Conservation (phyloP, 1,284 basidiomycete genomes). For the Cutaneotrichosporon spelunceum region DNA sequence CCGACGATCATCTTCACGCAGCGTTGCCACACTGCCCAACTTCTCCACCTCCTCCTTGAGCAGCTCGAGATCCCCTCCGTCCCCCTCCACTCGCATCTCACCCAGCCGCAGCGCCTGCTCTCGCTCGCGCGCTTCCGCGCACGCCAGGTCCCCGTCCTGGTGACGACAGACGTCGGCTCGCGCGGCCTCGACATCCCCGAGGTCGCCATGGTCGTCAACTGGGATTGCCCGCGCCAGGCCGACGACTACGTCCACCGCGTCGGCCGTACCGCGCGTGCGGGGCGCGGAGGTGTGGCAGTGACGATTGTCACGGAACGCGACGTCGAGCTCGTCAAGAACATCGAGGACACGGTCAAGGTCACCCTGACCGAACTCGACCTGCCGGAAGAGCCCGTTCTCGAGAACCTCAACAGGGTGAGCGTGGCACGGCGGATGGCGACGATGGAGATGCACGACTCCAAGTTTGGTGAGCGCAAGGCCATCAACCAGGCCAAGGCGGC, state of each 20-base stretch:
- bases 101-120: conserved; percentile 75
- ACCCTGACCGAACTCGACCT: conserved; percentile 69
- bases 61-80: conserved; percentile 78
- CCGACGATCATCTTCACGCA: conserved; percentile 95
- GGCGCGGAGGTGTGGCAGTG: conserved; percentile 80
- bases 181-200: conserved; percentile 93
- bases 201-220: conserved; percentile 92
- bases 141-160: conserved; percentile 80
- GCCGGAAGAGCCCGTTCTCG: conserved; percentile 77
- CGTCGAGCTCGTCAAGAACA: conserved; percentile 74
- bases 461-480: conserved; percentile 80
- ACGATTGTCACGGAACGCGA: conserved; percentile 94
- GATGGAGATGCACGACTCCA: conserved; percentile 89
- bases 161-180: conserved; percentile 92
- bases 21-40: conserved; percentile 81
- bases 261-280: conserved; percentile 87
- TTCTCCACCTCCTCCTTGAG: conserved; percentile 76
- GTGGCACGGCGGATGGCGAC: conserved; percentile 89
- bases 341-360: conserved; percentile 69
- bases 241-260: conserved; percentile 63
- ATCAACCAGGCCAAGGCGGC: conserved; percentile 51
- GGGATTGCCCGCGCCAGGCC: conserved; percentile 73
- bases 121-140: conserved; percentile 85
- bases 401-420: conserved; percentile 80
- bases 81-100: conserved; percentile 87